Evolutionary conservation across 1,139 yeast species (phyloP).

Genomic region (Saccharomycopsis hybrid): DNA sequence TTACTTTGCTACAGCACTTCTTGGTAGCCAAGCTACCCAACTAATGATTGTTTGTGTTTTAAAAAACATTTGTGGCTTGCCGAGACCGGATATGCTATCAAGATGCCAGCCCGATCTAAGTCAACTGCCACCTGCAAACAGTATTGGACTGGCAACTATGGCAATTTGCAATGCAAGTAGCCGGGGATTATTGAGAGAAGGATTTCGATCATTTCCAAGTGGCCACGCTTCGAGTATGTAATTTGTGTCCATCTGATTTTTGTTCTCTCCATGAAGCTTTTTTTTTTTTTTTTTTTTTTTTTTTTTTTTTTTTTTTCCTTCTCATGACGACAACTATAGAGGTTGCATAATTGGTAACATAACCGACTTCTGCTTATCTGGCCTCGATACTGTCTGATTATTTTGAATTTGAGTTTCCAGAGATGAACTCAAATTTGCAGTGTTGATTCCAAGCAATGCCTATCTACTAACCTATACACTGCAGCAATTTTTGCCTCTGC

Average conservation of each 20-base stretch:
- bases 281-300: no score
- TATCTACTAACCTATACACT: not conserved
- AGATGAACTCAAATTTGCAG: no score
- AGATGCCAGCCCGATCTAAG: conserved; percentile 36
- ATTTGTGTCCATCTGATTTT: no score
- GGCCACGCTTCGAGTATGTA: conserved; percentile 40
- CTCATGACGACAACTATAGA: no score
- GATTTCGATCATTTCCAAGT: conserved; percentile 46
- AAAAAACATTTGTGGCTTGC: conserved; percentile 40
- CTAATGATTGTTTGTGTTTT: conserved; percentile 36
- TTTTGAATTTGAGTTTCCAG: no score
- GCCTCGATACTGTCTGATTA: no score
- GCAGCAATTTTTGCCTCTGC: conserved; percentile 39
- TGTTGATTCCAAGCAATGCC: no score
- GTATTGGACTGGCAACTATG: conserved; percentile 29
- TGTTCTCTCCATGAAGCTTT: no score
- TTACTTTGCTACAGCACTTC: conserved; percentile 32
- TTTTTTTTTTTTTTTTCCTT: no score
- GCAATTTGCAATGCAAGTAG: conserved; percentile 33
- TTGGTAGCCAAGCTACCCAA: conserved; percentile 39
- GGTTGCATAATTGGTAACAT: no score
- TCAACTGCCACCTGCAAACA: conserved; percentile 24
- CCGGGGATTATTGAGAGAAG: conserved; percentile 34
- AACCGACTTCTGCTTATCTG: no score
- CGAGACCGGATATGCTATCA: conserved; percentile 42